Percentiles rank a stretch among this genome's conserved stretches.
These are phyloP conservation scores for Lachancea quebecensis DNA, from an alignment of 805 yeast genomes.

Conservation along the genomic window DNA sequence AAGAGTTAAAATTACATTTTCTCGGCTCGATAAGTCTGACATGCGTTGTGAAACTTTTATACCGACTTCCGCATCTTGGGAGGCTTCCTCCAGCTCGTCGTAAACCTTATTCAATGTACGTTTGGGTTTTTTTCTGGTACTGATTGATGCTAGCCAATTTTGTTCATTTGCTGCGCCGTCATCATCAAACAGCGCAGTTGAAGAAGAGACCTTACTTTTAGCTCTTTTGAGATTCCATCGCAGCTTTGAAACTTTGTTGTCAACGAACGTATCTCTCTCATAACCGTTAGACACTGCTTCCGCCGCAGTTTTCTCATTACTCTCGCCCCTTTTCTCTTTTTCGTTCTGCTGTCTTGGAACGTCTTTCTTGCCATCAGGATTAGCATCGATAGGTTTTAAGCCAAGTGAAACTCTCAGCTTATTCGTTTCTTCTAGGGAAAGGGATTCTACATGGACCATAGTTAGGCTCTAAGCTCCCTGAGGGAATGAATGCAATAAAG, in stretches of 20 bases:
- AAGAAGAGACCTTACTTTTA: constrained; percentile 20
- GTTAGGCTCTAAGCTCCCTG: neutral
- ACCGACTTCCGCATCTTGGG: constrained; percentile 24
- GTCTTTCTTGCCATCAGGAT: neutral
- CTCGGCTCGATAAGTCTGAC: constrained; percentile 31
- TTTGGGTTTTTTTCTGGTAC: constrained; percentile 10
- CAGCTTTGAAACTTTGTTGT: constrained; percentile 1
- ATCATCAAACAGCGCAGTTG: constrained; percentile 16
- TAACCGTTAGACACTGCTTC: constrained; percentile 8
- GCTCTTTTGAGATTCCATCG: constrained; percentile 3
- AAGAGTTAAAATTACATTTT: constrained; percentile 47
- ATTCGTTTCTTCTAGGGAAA: constrained; percentile 41
- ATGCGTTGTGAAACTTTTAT: constrained; percentile 47
- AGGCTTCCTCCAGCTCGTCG: constrained; percentile 15
- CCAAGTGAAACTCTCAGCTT: constrained; percentile 36
- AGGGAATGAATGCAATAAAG: neutral
- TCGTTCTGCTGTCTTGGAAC: neutral
- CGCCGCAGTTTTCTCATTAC: neutral
- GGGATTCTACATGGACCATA: constrained; percentile 18
- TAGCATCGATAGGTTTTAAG: constrained; percentile 30
- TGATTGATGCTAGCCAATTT: constrained; percentile 23
- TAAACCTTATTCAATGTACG: constrained; percentile 2
- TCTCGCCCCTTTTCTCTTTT: neutral
- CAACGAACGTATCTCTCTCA: neutral
- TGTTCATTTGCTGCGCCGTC: constrained; percentile 5